Conservation (phyloP, 768 basidiomycete genomes). For the Kwoniella bestiolae region DNA sequence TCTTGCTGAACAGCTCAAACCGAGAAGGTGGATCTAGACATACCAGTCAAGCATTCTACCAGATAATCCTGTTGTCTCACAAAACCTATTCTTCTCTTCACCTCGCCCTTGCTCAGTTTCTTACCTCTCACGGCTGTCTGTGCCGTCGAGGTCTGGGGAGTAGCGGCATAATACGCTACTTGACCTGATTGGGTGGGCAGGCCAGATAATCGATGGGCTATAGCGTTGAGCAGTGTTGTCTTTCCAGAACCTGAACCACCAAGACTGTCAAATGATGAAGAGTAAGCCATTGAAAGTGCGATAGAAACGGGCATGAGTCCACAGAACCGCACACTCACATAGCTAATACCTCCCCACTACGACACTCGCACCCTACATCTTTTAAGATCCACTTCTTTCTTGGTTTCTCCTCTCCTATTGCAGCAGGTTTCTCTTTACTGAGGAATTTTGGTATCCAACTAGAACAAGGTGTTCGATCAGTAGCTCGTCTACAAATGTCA, state of each 20-base stretch:
- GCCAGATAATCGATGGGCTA: constrained; percentile 52
- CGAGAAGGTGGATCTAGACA: background rate
- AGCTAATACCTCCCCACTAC: constrained; percentile 58
- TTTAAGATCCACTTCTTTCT: constrained; percentile 53
- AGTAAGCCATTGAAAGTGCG: background rate
- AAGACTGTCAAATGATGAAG: constrained; percentile 29
- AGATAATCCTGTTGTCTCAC: constrained; percentile 60
- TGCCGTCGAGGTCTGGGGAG: constrained; percentile 52
- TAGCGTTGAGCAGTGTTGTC: constrained; percentile 57
- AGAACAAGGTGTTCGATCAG: background rate
- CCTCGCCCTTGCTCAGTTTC: constrained; percentile 35
- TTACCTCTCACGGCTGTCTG: constrained; percentile 37
- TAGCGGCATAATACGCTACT: constrained; percentile 34
- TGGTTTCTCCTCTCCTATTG: constrained; percentile 16
- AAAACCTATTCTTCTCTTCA: constrained; percentile 58
- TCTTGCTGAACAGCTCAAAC: no score
- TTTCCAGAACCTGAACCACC: constrained; percentile 57
- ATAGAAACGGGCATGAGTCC: background rate
- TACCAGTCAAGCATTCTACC: constrained; percentile 59
- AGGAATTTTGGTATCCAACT: constrained; percentile 31
- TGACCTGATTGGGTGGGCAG: constrained; percentile 54
- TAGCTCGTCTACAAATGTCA: background rate
- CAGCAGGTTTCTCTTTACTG: constrained; percentile 11
- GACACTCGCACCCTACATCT: constrained; percentile 51
- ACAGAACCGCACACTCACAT: constrained; percentile 47